Evolutionary conservation across 495 filamentous ascomycete species (phyloP).

Genomic region (Acidomyces sp.): DNA sequence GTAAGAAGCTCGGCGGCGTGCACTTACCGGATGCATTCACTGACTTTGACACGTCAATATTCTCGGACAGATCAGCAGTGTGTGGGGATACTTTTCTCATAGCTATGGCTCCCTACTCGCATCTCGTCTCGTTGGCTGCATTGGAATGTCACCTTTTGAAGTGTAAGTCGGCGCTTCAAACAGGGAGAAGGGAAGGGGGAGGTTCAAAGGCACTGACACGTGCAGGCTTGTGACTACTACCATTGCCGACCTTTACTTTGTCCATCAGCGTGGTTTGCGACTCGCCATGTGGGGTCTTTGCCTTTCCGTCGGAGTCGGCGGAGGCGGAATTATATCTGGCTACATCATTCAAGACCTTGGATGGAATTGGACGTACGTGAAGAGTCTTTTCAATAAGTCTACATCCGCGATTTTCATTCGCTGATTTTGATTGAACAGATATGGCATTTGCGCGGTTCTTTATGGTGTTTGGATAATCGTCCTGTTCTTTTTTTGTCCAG

Average conservation of each 20-base stretch:
- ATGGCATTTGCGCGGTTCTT: conserved; percentile 40
- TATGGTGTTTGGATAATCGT: conserved; percentile 36
- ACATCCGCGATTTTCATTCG: neutral
- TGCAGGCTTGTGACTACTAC: conserved; percentile 36
- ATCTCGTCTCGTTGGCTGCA: conserved; percentile 35
- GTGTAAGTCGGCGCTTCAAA: conserved; percentile 19
- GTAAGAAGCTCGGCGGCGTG: too few species aligned
- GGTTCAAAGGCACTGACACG: too few species aligned
- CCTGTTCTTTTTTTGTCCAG: conserved; percentile 38
- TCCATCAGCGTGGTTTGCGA: conserved; percentile 53
- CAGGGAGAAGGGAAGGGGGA: neutral
- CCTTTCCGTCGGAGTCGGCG: conserved; percentile 33
- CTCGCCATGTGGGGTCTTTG: conserved; percentile 54
- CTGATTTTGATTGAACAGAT: too few species aligned
- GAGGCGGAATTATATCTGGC: conserved; percentile 21
- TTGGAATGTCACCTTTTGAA: conserved; percentile 47
- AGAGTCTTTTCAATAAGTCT: neutral
- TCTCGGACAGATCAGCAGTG: too few species aligned
- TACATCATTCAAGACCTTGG: conserved; percentile 35
- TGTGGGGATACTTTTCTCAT: conserved; percentile 47
- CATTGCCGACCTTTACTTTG: conserved; percentile 38
- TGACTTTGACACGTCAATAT: too few species aligned
- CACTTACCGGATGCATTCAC: too few species aligned
- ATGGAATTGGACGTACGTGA: conserved; percentile 40
- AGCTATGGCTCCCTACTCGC: conserved; percentile 44